Evolutionary conservation across 108 stramenopile genomes (phyloP), one percentile per base, ranked within the genome.

Genomic region (Pseudonitzschia pungens): DNA sequence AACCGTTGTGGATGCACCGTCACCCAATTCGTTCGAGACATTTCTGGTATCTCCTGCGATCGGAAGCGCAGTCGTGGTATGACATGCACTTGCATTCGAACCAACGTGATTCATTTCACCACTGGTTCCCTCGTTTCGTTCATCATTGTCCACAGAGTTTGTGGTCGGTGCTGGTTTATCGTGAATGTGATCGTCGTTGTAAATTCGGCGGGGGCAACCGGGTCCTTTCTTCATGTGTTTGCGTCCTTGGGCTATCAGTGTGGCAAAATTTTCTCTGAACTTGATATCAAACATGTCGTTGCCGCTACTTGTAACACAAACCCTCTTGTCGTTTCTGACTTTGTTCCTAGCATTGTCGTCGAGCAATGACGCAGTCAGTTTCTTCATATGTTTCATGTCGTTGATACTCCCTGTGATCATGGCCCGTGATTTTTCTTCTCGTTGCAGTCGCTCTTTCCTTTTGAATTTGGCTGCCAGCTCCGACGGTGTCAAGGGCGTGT

Each of bases 381-480:
- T 55, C 40, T 53, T 48, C 0, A 73, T 33, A 36, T 73, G 45
- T 28, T 55, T 33, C 0, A 27, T 9, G 45, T 73, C 56, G 16
- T 64, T 48, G 40, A 15, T 29, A 43, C 2, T 33, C 21, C 72
- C 72, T 0, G 42, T 66, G 10, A 40, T 43, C 4, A 64, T 27
- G 18, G 52, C 57, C n/a, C 69, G 59, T 36, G 43, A 41, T 27
- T 32, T 33, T 33, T 71, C 74, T 50, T 65, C 55, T 57, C 70
- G 45, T 16, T 72, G 72, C n/a, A 40, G 11, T 45, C 62, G 55
- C 69, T 90, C 89, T 21, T 76, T 78, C 14, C 59, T 54, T n/a
- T 68, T 63, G 15, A 90, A 59, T 26, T 77, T 79, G 2, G 65
- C 59, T 20, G 77, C 20, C 26, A 90, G 54, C 52, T 86, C 77